Base-by-base conservation (phyloP, 2,329 filamentous ascomycete genomes). In the Plenodomus tracheiphilus region DNA sequence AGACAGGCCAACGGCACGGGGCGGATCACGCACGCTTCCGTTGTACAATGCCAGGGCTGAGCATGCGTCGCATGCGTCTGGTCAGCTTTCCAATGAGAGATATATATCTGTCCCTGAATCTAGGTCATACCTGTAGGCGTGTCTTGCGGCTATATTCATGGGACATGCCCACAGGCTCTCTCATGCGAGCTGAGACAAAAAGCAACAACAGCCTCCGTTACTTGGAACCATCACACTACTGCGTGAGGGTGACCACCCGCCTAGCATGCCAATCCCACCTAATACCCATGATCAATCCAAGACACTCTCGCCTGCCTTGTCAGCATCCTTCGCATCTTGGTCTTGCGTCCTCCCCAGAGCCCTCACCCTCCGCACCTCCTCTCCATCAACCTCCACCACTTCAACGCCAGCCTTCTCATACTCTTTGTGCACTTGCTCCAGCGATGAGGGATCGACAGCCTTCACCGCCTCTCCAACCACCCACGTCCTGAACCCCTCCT, bases 401-500 rank as follows among this genome's bases (percentile, higher is more conserved):
- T 66, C 74, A 28, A 93, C 85, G 1, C 88, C 89, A 11, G 72
- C 74, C 35, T 70, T 72, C 51, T 77, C 71, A 54, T 94, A 76
- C 43, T 82, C 81, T 46, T 64, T 62, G 62, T 78, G 81, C 2
- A 77, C 78, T 5, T 74, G 73, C 0, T 76, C 76, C 88, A 87
- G 91, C 28, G 67, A 71, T 30, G 58, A 58, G 11, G 80, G 77
- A 69, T 88, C 81, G 2, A 97, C 91, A 4, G 89, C 81, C 68
- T 79, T 85, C 4, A 88, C 92, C 8, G 80, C 91, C 63, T 97
- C 90, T 61, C 86, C 83, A 3, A 97, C 77, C 19, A 97, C 81
- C 70, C 81, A 89, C 3, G 88, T 88, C 59, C 72, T 77, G 67
- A 94, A 97, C 0, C 92, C 93, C 61, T 88, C 86, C 55, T 80